Conservation (phyloP, 331 rosid genomes). For the Spiraea crenata region DNA sequence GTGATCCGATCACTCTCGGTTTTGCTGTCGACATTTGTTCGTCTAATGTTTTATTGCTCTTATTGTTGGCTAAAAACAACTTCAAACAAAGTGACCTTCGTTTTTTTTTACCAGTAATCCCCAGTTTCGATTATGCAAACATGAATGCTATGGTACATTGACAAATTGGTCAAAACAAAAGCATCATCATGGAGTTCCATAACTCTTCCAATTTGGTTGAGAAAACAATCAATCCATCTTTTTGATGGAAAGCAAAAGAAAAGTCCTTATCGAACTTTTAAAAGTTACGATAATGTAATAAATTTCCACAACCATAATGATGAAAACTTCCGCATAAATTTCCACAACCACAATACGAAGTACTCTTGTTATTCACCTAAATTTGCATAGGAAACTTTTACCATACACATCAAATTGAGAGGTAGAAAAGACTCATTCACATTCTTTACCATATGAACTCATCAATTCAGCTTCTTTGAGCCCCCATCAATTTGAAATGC, state of each 20-base stretch:
- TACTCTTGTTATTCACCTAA: neutral
- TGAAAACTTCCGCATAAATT: slow-evolving; percentile 3
- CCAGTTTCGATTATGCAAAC: too few species aligned
- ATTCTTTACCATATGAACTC: neutral
- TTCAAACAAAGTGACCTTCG: too few species aligned
- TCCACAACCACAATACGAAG: slow-evolving; percentile 7
- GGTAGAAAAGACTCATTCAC: slow-evolving; percentile 13
- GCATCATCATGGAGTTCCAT: too few species aligned
- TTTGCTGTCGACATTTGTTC: too few species aligned
- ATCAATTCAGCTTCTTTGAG: slow-evolving; percentile 2
- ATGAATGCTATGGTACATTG: too few species aligned
- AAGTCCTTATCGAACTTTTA: neutral
- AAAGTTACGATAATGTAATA: neutral
- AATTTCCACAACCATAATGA: neutral
- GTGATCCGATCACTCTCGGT: too few species aligned
- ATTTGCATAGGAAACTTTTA: neutral
- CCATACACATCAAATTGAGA: neutral
- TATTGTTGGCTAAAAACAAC: too few species aligned
- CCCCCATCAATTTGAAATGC: slow-evolving; percentile 12
- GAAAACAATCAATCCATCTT: neutral
- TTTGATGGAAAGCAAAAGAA: neutral
- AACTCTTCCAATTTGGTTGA: neutral
- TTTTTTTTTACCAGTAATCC: too few species aligned
- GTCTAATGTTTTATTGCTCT: too few species aligned
- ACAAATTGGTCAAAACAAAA: too few species aligned